Conservation (phyloP, 2,329 filamentous ascomycete genomes). For the Aspergillus novoparasiticus region DNA sequence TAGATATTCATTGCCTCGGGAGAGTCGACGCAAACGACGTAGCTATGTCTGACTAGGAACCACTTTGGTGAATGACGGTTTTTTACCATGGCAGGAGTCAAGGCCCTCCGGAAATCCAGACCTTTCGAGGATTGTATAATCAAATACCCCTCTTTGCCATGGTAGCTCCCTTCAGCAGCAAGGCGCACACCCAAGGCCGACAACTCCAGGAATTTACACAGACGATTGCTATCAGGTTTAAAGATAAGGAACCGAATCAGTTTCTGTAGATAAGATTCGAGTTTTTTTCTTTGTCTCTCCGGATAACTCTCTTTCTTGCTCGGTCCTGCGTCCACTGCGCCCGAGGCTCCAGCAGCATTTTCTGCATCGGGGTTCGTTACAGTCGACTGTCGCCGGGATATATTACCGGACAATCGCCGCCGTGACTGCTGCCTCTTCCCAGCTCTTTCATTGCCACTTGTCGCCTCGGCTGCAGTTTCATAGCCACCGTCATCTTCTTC, state of each 20-base stretch:
- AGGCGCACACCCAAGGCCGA: conserved; percentile 92
- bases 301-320: conserved; percentile 64
- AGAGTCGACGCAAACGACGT: conserved; percentile 96
- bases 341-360: conserved; percentile 36
- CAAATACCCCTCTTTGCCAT: conserved; percentile 94
- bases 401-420: conserved; percentile 57
- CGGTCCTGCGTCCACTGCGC: conserved; percentile 37
- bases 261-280: conserved; percentile 88
- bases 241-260: conserved; percentile 98
- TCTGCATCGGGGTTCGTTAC: conserved; percentile 43
- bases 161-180: conserved; percentile 93
- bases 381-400: conserved; percentile 63
- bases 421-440: conserved; percentile 46
- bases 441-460: conserved; percentile 67
- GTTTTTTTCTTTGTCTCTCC: conserved; percentile 78
- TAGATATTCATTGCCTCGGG: conserved; percentile 99
- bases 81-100: conserved; percentile 77
- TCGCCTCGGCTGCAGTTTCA: conserved; percentile 62
- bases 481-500: conserved; percentile 55
- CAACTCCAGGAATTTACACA: conserved; percentile 94
- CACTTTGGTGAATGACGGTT: conserved; percentile 88
- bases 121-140: conserved; percentile 91
- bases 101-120: conserved; percentile 78
- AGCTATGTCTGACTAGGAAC: conserved; percentile 97
- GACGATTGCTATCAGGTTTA: conserved; percentile 87